Evolutionary conservation across 2,329 filamentous ascomycete genomes (phyloP), one percentile per base, ranked within the genome.

Genomic region (Bertia moriformis): DNA sequence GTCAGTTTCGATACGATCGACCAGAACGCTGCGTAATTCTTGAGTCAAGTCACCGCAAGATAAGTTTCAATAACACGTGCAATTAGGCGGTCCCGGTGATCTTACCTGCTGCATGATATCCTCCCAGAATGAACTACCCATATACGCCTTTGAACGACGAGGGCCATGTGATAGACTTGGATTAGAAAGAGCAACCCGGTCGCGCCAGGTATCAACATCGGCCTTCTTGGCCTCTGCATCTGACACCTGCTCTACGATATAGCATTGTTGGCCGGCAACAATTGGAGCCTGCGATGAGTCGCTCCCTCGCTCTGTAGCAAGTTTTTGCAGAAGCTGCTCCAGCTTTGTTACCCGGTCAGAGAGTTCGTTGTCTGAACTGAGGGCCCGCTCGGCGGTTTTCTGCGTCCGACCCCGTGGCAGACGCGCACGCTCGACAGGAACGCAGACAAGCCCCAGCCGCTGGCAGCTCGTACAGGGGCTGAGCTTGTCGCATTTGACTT

Each of bases 401-500:
- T 48, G 46, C 5, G 49, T 49, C 18, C 51, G 48, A n/a, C 54
- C 54, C 14, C 54, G 50, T 10, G 54, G 54, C 3, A 55, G 44
- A 39, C 54, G 51, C 2, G 51, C 47, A 15, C 54, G 45, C 39
- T 57, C 48, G 10, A 56, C 51, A 4, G 53, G 49, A 14, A 53
- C 44, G 32, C 53, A 55, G 2, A 44, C 41, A 18, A 46, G 42
- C 3, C 50, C 47, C 2, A 48, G 41, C 10, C 49, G 43, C 27
- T 46, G 41, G 32, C 52, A 57, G 38, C 51, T 56, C 7, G 49
- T 48, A 32, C 54, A 56, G 1, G 54, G 53, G 36, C 46, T 46
- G 10, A 49, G 44, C 40, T 56, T 57, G 42, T 56, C 53, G 35
- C 53, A 57, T 42, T 49, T 55, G 7, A 55, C 51, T 38, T 56